Evolutionary conservation across 257 asterid genomes (phyloP).

Genomic region (Avicennia marina): DNA sequence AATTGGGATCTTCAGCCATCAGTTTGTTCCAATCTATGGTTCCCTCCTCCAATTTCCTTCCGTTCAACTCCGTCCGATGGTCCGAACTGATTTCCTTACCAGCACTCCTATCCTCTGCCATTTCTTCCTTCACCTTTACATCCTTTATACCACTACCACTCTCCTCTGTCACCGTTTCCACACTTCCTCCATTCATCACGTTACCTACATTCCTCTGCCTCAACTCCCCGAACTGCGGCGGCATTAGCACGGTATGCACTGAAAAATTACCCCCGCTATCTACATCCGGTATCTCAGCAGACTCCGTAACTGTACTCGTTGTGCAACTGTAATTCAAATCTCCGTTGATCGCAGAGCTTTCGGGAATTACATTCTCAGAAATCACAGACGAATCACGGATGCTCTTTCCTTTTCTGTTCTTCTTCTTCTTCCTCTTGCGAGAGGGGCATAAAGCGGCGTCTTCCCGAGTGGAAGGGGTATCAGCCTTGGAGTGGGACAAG

Average conservation of each 20-base stretch:
- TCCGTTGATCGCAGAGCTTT: conserved; percentile 26
- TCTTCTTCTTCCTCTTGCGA: conserved; percentile 45
- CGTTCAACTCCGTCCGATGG: conserved; percentile 36
- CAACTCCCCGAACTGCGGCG: conserved; percentile 47
- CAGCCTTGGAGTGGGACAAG: conserved; percentile 45
- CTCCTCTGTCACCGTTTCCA: conserved; percentile 40
- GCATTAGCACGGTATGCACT: not conserved
- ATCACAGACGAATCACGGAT: conserved; percentile 18
- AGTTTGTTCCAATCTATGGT: conserved; percentile 83
- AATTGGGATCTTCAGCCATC: conserved; percentile 59
- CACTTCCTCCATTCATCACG: conserved; percentile 40
- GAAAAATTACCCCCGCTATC: conserved; percentile 30
- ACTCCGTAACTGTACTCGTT: conserved; percentile 39
- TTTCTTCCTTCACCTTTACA: conserved; percentile 28
- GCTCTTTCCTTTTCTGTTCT: conserved; percentile 25
- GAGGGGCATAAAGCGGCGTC: conserved; percentile 17
- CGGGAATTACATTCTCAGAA: conserved; percentile 16
- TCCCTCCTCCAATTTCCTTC: conserved; percentile 60
- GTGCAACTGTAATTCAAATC: conserved; percentile 34
- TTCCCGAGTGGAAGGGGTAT: conserved; percentile 15
- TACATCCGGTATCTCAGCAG: conserved; percentile 25
- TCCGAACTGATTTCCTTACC: conserved; percentile 29
- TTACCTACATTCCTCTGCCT: conserved; percentile 80
- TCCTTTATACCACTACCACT: conserved; percentile 29
- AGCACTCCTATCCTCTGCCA: conserved; percentile 20